These are phyloP conservation scores for Hypocrella siamensis DNA, from an alignment of 2,329 filamentous ascomycete species.

Conservation along the genomic window DNA sequence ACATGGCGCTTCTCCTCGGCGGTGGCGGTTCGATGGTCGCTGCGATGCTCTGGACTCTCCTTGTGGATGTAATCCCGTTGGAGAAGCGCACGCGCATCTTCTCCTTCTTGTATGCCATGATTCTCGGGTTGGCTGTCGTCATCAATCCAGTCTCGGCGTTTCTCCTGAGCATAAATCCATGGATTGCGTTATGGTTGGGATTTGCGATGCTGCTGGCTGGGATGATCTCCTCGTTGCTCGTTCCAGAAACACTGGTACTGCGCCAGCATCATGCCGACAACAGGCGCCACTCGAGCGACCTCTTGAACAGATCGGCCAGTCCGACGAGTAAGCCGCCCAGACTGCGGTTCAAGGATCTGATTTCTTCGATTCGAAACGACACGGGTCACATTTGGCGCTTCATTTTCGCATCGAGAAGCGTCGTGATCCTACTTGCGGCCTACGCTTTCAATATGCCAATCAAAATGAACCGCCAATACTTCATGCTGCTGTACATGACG, in stretches of 20 bases:
- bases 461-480: slow-evolving; percentile 15
- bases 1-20: slow-evolving; percentile 22
- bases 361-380: slow-evolving; percentile 13
- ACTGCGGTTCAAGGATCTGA: slow-evolving; percentile 7
- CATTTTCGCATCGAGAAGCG: slow-evolving; percentile 19
- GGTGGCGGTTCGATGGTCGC: slow-evolving; percentile 21
- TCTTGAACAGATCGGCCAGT: too few species aligned
- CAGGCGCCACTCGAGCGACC: slow-evolving; percentile 1
- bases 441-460: slow-evolving; percentile 13
- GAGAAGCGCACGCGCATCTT: slow-evolving; percentile 22
- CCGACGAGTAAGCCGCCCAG: background rate
- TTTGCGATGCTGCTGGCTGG: slow-evolving; percentile 14
- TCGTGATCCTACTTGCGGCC: slow-evolving; percentile 22
- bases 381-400: slow-evolving; percentile 22
- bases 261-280: slow-evolving; percentile 13
- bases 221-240: slow-evolving; percentile 13
- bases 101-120: slow-evolving; percentile 21
- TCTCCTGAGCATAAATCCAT: slow-evolving; percentile 21
- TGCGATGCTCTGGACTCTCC: slow-evolving; percentile 29
- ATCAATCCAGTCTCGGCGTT: slow-evolving; percentile 23
- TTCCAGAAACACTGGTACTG: slow-evolving; percentile 28
- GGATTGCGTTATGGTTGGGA: slow-evolving; percentile 22
- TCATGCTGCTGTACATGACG: slow-evolving; percentile 35
- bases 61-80: slow-evolving; percentile 26
- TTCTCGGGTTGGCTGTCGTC: slow-evolving; percentile 21